A percentile compares a stretch with the other conserved stretches of the same genome.
Conservation (phyloP, 2,329 filamentous ascomycete genomes). For the Hypoxylon sp. region DNA sequence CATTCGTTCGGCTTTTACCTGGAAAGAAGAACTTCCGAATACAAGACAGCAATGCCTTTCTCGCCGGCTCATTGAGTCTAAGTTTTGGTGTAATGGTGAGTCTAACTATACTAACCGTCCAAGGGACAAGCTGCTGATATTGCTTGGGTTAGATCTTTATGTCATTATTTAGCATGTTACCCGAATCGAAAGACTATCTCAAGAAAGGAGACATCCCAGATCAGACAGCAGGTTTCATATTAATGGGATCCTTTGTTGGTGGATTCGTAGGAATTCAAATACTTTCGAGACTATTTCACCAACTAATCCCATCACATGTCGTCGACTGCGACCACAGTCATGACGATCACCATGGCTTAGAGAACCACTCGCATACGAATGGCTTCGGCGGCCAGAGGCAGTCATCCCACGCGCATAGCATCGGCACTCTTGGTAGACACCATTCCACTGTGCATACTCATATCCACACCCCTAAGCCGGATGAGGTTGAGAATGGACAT, state of each 20-base stretch:
- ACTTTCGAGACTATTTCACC: conserved; percentile 76
- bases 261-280: conserved; percentile 81
- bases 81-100: conserved; percentile 96
- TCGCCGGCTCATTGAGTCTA: conserved; percentile 86
- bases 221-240: conserved; percentile 70
- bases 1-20: conserved; percentile 76
- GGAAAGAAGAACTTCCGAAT: conserved; percentile 83
- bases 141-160: conserved; percentile 76
- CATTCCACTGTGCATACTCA: conserved; percentile 25
- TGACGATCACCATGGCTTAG: conserved; percentile 58
- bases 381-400: conserved; percentile 35
- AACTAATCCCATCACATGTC: conserved; percentile 78
- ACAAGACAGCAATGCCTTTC: conserved; percentile 86
- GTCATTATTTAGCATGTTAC: conserved; percentile 90
- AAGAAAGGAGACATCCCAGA: conserved; percentile 72
- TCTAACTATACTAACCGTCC: conserved; percentile 11
- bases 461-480: conserved; percentile 20
- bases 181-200: conserved; percentile 83
- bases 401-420: conserved; percentile 40
- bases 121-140: conserved; percentile 5
- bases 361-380: conserved; percentile 42
- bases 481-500: conserved; percentile 32
- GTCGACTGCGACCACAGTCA: conserved; percentile 83
- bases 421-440: conserved; percentile 37
- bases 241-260: conserved; percentile 74